These are phyloP conservation scores for Leccinum boreale DNA, from an alignment of 768 basidiomycete species.

Conservation along the genomic window DNA sequence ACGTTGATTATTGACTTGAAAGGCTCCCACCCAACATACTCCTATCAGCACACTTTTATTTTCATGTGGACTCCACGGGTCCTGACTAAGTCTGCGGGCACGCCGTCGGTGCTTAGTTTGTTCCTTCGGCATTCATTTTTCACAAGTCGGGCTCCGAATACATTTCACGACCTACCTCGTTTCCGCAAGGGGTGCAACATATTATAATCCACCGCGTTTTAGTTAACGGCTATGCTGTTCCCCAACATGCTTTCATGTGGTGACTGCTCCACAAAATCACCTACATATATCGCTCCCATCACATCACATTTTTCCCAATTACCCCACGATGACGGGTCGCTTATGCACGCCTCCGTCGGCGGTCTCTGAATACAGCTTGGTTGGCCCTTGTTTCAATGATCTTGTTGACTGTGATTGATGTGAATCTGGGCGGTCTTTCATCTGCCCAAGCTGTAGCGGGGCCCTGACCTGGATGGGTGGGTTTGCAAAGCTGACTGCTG, in stretches of 20 bases:
- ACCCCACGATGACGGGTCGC: constrained; percentile 22
- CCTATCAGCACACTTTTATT: constrained; percentile 9
- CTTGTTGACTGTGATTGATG: constrained; percentile 2
- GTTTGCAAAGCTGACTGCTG: constrained; percentile 23
- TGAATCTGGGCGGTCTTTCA: constrained; percentile 10
- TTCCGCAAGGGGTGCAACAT: constrained; percentile 13
- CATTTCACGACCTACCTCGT: constrained; percentile 19
- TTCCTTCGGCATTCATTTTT: constrained; percentile 12
- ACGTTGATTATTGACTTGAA: not conserved
- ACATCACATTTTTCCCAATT: constrained; percentile 5
- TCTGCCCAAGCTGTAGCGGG: constrained; percentile 21
- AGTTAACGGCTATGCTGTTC: constrained; percentile 8
- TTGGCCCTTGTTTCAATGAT: constrained; percentile 1
- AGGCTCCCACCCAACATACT: not conserved
- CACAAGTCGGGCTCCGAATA: constrained; percentile 14
- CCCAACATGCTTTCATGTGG: constrained; percentile 4
- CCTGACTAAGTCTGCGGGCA: constrained; percentile 23
- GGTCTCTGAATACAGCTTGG: constrained; percentile 3
- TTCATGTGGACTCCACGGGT: constrained; percentile 10
- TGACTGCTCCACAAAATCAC: constrained; percentile 18
- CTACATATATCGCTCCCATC: constrained; percentile 7
- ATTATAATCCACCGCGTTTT: constrained; percentile 5
- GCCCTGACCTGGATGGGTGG: constrained; percentile 7
- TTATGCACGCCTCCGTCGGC: not conserved
- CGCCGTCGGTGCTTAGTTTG: constrained; percentile 5